phyloP scores from a whole-genome alignment of 495 filamentous ascomycete species.

The Sphaerosporella brunnea region DNA sequence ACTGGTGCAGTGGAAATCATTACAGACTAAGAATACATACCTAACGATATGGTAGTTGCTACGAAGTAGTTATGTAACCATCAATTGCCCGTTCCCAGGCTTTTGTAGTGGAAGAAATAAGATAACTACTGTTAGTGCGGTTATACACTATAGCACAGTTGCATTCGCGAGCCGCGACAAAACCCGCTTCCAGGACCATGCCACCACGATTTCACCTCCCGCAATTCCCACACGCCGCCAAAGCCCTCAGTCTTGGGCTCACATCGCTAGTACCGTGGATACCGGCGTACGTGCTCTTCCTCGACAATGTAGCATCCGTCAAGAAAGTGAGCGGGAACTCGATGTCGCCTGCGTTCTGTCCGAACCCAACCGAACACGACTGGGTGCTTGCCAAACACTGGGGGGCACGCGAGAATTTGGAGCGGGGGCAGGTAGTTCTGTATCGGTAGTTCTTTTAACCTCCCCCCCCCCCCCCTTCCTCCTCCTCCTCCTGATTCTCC shows the following conservation, averaged over 20 bases:
- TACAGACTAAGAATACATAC: too few relatives aligned
- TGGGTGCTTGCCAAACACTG: slow-evolving; percentile 30
- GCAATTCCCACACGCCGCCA: neutral
- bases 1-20: too few relatives aligned
- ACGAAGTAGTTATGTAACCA: too few relatives aligned
- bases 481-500: neutral
- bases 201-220: neutral
- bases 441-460: slow-evolving; percentile 33
- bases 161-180: too few relatives aligned
- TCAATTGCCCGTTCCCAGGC: too few relatives aligned
- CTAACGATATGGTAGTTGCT: too few relatives aligned
- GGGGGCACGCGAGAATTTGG: slow-evolving; percentile 28
- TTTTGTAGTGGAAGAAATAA: too few relatives aligned
- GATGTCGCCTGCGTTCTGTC: slow-evolving; percentile 42
- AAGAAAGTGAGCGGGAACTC: slow-evolving; percentile 37
- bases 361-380: slow-evolving; percentile 32
- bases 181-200: too few relatives aligned
- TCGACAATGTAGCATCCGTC: slow-evolving; percentile 33
- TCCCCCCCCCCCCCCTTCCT: neutral
- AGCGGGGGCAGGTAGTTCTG: slow-evolving; percentile 38
- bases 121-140: too few relatives aligned
- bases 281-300: slow-evolving; percentile 34
- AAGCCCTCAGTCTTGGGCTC: neutral
- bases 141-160: too few relatives aligned
- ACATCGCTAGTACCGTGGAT: slow-evolving; percentile 28